phyloP scores from a whole-genome alignment of 495 filamentous ascomycete species.

The Trichoderma virens region DNA sequence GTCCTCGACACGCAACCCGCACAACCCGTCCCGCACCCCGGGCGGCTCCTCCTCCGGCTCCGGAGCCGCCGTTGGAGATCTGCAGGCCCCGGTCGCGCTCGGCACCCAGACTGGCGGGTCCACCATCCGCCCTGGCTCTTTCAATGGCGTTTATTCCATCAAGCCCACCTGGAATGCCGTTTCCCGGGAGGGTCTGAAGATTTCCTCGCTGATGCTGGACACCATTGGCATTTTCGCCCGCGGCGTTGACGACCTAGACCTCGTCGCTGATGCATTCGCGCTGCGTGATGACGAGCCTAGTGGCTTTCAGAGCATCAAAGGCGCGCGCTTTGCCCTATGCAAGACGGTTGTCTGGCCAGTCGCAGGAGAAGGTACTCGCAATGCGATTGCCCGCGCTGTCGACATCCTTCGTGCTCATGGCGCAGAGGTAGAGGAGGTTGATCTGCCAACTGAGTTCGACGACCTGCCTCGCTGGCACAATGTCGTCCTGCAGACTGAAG shows the following conservation, averaged over 20 bases:
- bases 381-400: slow-evolving; percentile 34
- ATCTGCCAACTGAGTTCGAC: slow-evolving; percentile 37
- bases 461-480: slow-evolving; percentile 34
- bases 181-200: slow-evolving; percentile 43
- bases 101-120: slow-evolving; percentile 47
- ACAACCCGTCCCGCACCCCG: slow-evolving; percentile 38
- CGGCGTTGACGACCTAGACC: slow-evolving; percentile 39
- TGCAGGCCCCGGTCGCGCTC: slow-evolving; percentile 39
- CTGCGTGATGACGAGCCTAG: slow-evolving; percentile 36
- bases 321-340: slow-evolving; percentile 38
- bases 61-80: slow-evolving; percentile 43
- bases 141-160: slow-evolving; percentile 45
- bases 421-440: slow-evolving; percentile 39
- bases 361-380: slow-evolving; percentile 37
- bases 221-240: slow-evolving; percentile 47
- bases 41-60: slow-evolving; percentile 49
- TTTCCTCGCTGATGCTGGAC: slow-evolving; percentile 42
- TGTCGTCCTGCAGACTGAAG: slow-evolving; percentile 33
- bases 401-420: slow-evolving; percentile 32
- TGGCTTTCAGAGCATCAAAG: slow-evolving; percentile 19
- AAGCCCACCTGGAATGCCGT: slow-evolving; percentile 53
- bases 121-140: slow-evolving; percentile 45
- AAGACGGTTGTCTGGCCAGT: slow-evolving; percentile 41
- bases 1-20: slow-evolving; percentile 36
- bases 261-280: slow-evolving; percentile 39